A percentile compares a stretch with the other conserved stretches of the same genome.
phyloP scores from a whole-genome alignment of 257 asterid species.

The Penstemon newberryi region DNA sequence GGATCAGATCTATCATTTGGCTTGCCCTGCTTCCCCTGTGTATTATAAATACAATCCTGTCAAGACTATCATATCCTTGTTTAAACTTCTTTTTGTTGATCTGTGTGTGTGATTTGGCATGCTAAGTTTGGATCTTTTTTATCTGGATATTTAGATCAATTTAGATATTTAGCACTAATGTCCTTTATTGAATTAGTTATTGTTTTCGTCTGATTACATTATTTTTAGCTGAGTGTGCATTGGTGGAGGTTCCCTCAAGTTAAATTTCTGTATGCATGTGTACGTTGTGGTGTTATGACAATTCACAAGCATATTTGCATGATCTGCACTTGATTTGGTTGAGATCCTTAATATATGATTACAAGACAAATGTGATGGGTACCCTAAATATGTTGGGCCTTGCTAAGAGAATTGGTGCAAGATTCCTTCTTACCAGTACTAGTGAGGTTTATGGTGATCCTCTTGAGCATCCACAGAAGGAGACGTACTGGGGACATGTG shows the following conservation, averaged over 20 bases:
- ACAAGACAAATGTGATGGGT: constrained; percentile 98
- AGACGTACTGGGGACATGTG: constrained; percentile 97
- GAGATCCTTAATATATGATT: constrained; percentile 62
- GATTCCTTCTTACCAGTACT: constrained; percentile 88
- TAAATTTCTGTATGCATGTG: too few species aligned
- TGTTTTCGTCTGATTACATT: background rate
- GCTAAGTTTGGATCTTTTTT: constrained; percentile 1
- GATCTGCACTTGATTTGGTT: constrained; percentile 26
- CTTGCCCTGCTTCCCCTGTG: constrained; percentile 80
- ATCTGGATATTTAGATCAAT: background rate
- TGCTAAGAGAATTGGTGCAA: constrained; percentile 90
- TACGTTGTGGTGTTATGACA: background rate
- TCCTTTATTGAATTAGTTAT: background rate
- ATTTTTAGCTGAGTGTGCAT: background rate
- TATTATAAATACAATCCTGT: constrained; percentile 74
- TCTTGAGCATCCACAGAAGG: constrained; percentile 98
- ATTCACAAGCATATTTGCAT: background rate
- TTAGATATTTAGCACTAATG: background rate
- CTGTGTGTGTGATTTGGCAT: constrained; percentile 13
- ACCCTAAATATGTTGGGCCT: constrained; percentile 97
- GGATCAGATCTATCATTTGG: constrained; percentile 80
- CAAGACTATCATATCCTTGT: constrained; percentile 78
- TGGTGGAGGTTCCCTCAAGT: background rate
- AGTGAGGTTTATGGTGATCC: constrained; percentile 99
- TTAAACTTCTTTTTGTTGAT: background rate